Conservation (phyloP, 2,329 filamentous ascomycete genomes). For the Talaromyces pinophilus region DNA sequence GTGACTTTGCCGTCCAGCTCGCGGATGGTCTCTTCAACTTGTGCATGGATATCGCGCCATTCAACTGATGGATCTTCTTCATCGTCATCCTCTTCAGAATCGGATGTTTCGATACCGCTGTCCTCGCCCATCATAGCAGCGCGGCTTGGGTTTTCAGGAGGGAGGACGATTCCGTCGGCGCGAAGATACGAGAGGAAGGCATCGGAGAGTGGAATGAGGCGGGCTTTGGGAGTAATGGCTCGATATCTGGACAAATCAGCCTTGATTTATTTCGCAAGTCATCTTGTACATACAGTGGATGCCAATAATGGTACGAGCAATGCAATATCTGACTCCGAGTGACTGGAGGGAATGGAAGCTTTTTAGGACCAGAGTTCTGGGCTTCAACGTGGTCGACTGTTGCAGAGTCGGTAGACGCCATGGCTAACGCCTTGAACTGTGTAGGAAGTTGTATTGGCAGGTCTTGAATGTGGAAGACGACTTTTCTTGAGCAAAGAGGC, state of each 20-base stretch:
- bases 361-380: constrained; percentile 24
- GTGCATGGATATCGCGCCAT: constrained; percentile 71
- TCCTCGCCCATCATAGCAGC: constrained; percentile 45
- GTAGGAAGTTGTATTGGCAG: no score
- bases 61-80: constrained; percentile 57
- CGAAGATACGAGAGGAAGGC: constrained; percentile 84
- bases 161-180: constrained; percentile 88
- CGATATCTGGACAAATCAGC: constrained; percentile 62
- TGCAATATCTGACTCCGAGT: constrained; percentile 85
- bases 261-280: not conserved
- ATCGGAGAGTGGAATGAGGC: constrained; percentile 73
- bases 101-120: constrained; percentile 61
- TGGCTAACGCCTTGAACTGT: not conserved
- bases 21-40: constrained; percentile 73
- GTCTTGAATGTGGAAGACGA: not conserved
- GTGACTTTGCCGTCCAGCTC: constrained; percentile 83
- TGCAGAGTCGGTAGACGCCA: not conserved
- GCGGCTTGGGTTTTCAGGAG: constrained; percentile 48
- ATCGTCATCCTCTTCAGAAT: constrained; percentile 57
- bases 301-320: constrained; percentile 93
- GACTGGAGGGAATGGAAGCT: constrained; percentile 75
- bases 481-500: not conserved
- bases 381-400: constrained; percentile 23
- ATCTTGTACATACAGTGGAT: constrained; percentile 61
- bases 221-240: constrained; percentile 77